A percentile compares a stretch with the other conserved stretches of the same genome.
These are phyloP conservation scores for Pseudotsuga menziesii DNA, from an alignment of 75 land plant genomes.

Conservation along the genomic window DNA sequence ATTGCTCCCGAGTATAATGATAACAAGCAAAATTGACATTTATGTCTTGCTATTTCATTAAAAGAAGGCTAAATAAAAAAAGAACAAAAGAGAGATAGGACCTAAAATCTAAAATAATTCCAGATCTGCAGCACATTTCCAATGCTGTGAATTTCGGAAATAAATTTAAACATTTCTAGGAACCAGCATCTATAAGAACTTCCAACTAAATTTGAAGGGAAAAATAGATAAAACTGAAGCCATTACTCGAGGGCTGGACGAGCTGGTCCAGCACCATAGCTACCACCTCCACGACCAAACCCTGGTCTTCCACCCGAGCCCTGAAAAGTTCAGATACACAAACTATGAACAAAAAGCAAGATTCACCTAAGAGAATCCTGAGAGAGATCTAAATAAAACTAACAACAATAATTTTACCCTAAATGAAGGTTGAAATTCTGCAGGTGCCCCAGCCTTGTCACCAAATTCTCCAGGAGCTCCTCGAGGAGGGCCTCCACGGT, in stretches of 20 bases:
- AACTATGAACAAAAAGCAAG: background rate
- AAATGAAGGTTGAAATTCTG: slow-evolving; percentile 39
- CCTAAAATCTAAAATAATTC: background rate
- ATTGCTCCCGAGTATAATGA: background rate
- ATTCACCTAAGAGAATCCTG: background rate
- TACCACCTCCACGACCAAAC: slow-evolving; percentile 33
- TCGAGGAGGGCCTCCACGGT: slow-evolving; percentile 44
- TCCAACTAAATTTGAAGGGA: background rate
- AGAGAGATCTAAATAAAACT: background rate
- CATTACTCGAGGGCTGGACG: background rate
- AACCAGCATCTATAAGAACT: background rate
- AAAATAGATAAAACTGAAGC: background rate
- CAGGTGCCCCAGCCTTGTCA: slow-evolving; percentile 53
- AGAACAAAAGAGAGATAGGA: background rate
- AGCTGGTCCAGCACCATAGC: background rate
- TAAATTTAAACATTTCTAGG: too few relatives aligned
- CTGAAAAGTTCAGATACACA: background rate
- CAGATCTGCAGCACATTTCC: background rate
- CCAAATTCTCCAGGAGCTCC: slow-evolving; percentile 26
- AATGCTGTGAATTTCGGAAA: background rate
- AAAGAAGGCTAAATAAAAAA: background rate
- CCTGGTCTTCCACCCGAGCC: slow-evolving; percentile 22
- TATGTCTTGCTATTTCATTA: background rate
- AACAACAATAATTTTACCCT: slow-evolving; percentile 18
- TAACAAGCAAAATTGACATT: background rate